These are phyloP conservation scores for barrel medic (Medicago truncatula) DNA, from an alignment of 306 rosid species.

Conservation along the genomic window DNA sequence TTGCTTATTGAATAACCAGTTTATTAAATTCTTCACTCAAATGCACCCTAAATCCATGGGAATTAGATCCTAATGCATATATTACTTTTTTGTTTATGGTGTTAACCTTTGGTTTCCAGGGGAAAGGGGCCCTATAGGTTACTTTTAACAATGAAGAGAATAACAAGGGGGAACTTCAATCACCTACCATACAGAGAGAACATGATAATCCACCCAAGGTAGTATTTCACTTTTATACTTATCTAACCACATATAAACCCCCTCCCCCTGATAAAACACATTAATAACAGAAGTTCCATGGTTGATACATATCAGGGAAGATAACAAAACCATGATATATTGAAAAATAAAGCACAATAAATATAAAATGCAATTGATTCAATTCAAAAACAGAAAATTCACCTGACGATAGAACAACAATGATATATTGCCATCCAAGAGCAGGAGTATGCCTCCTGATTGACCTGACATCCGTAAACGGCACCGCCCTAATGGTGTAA, in stretches of 20 bases:
- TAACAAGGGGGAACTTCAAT: slow-evolving; percentile 16
- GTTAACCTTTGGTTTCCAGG: too few species aligned
- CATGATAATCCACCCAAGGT: slow-evolving; percentile 12
- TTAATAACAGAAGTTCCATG: background rate
- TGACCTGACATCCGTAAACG: slow-evolving; percentile 85
- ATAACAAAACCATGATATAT: background rate
- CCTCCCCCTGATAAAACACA: background rate
- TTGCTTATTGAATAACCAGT: background rate
- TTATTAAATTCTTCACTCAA: background rate
- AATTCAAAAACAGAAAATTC: slow-evolving; percentile 29
- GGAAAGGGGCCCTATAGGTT: too few species aligned
- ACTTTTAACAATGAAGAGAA: slow-evolving; percentile 4
- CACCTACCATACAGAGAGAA: slow-evolving; percentile 6
- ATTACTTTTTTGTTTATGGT: background rate
- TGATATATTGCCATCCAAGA: slow-evolving; percentile 93
- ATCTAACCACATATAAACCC: background rate
- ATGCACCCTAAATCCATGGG: background rate
- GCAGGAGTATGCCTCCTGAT: slow-evolving; percentile 90
- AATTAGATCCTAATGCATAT: background rate
- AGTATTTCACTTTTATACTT: slow-evolving; percentile 5
- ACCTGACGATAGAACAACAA: slow-evolving; percentile 89
- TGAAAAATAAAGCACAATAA: background rate
- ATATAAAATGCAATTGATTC: slow-evolving; percentile 8
- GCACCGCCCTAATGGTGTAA: slow-evolving; percentile 82
- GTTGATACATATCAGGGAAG: background rate